Evolutionary conservation across 176 grass and related monocot genomes (phyloP).

Genomic region (Raddia distichophylla): DNA sequence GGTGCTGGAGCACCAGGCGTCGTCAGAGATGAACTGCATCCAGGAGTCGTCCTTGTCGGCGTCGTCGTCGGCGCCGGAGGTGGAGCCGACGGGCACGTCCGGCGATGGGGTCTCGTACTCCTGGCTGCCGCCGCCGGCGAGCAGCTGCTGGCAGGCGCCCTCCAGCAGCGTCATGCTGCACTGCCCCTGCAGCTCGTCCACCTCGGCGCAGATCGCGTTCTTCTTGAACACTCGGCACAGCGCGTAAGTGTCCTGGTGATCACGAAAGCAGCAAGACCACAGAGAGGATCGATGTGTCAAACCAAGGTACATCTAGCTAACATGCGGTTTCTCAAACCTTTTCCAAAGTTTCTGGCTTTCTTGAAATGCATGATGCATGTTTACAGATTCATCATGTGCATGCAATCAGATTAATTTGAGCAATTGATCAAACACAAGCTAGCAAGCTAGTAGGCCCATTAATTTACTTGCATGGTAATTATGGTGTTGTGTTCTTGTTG

Average conservation of each 20-base stretch:
- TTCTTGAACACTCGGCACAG: slow-evolving; percentile 91
- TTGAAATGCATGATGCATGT: not conserved
- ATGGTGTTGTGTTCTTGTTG: slow-evolving; percentile 15
- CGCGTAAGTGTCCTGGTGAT: slow-evolving; percentile 68
- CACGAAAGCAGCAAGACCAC: slow-evolving; percentile 11
- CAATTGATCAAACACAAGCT: slow-evolving; percentile 3
- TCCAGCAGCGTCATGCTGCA: slow-evolving; percentile 61
- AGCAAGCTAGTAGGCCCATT: not conserved
- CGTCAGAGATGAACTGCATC: slow-evolving; percentile 94
- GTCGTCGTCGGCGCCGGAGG: slow-evolving; percentile 58
- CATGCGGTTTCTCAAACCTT: slow-evolving; percentile 5
- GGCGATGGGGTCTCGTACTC: slow-evolving; percentile 66
- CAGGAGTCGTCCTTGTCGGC: slow-evolving; percentile 74
- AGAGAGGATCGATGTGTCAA: not conserved
- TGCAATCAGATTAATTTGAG: not conserved
- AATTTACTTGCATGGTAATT: not conserved
- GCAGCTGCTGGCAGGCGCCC: slow-evolving; percentile 46
- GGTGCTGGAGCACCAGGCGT: slow-evolving; percentile 73
- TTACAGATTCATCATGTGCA: slow-evolving; percentile 4
- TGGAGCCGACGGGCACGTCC: slow-evolving; percentile 57
- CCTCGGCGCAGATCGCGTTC: slow-evolving; percentile 60
- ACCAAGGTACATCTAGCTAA: slow-evolving; percentile 10
- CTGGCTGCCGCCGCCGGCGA: slow-evolving; percentile 37
- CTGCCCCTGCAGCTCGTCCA: slow-evolving; percentile 68
- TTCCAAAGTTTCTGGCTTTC: slow-evolving; percentile 22